phyloP scores from a whole-genome alignment of 2,329 filamentous ascomycete genomes.

The Exserohilum rostratum region DNA sequence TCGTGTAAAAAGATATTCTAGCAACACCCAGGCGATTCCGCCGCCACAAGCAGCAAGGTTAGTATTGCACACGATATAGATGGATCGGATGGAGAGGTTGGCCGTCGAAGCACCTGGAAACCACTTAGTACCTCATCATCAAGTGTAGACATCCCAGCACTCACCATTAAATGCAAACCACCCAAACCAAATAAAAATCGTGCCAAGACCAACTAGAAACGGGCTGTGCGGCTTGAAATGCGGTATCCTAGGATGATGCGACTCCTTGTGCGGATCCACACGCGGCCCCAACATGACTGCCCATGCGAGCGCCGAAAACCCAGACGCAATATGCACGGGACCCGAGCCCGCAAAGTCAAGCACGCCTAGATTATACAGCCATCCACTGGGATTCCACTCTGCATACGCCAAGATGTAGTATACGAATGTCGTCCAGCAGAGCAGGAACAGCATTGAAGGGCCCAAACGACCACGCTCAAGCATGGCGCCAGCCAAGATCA shows the following conservation, averaged over 20 bases:
- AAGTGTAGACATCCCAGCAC: too few species aligned
- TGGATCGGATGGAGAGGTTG: conserved; percentile 59
- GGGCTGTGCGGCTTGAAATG: conserved; percentile 76
- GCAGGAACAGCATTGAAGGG: conserved; percentile 41
- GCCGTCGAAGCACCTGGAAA: conserved; percentile 47
- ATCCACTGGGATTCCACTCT: conserved; percentile 78
- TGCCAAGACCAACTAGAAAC: conserved; percentile 74
- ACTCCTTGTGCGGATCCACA: conserved; percentile 63
- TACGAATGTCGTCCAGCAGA: conserved; percentile 46
- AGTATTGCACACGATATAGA: conserved; percentile 65
- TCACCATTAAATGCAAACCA: conserved; percentile 51
- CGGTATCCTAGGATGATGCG: conserved; percentile 53
- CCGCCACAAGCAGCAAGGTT: conserved; percentile 64
- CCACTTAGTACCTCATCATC: not conserved
- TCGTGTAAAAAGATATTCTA: conserved; percentile 58
- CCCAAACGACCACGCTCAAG: conserved; percentile 39
- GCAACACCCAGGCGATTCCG: conserved; percentile 59
- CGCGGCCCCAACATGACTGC: conserved; percentile 75
- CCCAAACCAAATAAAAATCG: conserved; percentile 60
- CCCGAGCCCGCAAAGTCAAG: conserved; percentile 78
- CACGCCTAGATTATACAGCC: conserved; percentile 70
- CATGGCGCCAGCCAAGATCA: conserved; percentile 45
- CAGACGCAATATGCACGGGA: conserved; percentile 76
- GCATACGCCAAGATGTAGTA: conserved; percentile 68
- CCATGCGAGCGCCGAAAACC: conserved; percentile 74